Base-by-base conservation (phyloP, 2,329 filamentous ascomycete species). In the Penicillium rolfsii region DNA sequence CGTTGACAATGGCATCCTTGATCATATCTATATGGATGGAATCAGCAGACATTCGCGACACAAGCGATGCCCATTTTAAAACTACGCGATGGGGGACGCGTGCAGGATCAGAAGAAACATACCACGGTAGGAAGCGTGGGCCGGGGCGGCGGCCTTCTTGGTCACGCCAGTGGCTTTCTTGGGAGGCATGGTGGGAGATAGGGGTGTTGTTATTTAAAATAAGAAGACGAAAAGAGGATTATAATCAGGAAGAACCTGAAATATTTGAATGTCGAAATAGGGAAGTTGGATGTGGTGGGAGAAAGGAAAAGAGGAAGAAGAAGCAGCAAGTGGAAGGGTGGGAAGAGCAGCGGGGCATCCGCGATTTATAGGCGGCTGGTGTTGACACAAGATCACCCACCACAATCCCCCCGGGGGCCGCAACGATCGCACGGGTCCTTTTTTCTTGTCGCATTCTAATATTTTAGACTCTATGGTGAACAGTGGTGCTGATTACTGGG, bases 121-220 rank as follows among this genome's bases (percentile, higher is more conserved):
- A 89, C 88, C 87, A 81, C 85, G 85, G 81, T 90, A 90, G 70
- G 85, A 84, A 70, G 83, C 83, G 81, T 89, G 87, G 65, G 81
- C 77, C 66, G 85, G 75, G 66, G 83, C 75, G 70, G 80, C 77
- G 67, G 82, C 79, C 81, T 87, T 86, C 82, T 88, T 88, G 71
- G 84, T 49, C 22, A 84, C 81, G 70, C 83, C 70, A 61, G 76
- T 74, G 68, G 81, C 77, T 79, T 88, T 87, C 83, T 89, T 89
- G 71, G 87, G 84, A 83, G 86, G 82, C 87, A 89, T 89, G 72
- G 71, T 81, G 73, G 71, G 40, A 36, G 35, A 36, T 36, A 22
- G 11, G 5, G 40, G 40, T 43, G 40, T 22, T 12, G n/a, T 33
- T 33, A 22, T 22, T 22, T 19, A 22, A 16, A 22, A 22, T 26